Evolutionary conservation across 1,284 basidiomycete species (phyloP).

Genomic region (Mrakiaceae sp.): DNA sequence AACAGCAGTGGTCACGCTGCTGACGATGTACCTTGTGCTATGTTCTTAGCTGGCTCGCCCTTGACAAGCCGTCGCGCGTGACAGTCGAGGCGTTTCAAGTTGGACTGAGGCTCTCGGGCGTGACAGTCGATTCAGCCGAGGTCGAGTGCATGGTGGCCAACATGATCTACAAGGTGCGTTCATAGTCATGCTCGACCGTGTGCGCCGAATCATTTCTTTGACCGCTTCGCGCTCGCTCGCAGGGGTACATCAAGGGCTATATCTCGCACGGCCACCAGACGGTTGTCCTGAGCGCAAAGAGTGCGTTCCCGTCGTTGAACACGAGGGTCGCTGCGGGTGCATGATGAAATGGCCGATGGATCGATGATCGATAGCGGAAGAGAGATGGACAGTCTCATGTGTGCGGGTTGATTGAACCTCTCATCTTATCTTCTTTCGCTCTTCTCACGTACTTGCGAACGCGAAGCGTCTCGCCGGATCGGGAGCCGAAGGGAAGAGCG

Average conservation of each 20-base stretch:
- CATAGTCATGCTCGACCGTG: not conserved
- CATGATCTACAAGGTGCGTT: slow-evolving; percentile 66
- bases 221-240: not conserved
- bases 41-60: slow-evolving; percentile 57
- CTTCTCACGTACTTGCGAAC: too few relatives aligned
- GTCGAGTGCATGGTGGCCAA: slow-evolving; percentile 89
- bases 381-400: too few relatives aligned
- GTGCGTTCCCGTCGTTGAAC: slow-evolving; percentile 59
- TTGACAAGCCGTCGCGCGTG: slow-evolving; percentile 59
- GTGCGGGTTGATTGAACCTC: too few relatives aligned
- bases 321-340: slow-evolving; percentile 12
- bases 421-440: too few relatives aligned
- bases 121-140: slow-evolving; percentile 38
- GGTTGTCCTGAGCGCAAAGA: slow-evolving; percentile 72
- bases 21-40: too few relatives aligned
- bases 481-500: too few relatives aligned
- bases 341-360: not conserved
- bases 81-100: slow-evolving; percentile 64
- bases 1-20: too few relatives aligned
- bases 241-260: slow-evolving; percentile 83
- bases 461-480: too few relatives aligned
- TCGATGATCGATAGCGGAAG: too few relatives aligned
- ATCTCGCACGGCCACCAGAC: slow-evolving; percentile 90
- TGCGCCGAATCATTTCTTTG: not conserved
- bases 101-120: slow-evolving; percentile 54